Percentiles rank a stretch among this genome's conserved stretches.
These are phyloP conservation scores for Aspergillus novoparasiticus DNA, from an alignment of 2,329 filamentous ascomycete genomes.

Conservation along the genomic window DNA sequence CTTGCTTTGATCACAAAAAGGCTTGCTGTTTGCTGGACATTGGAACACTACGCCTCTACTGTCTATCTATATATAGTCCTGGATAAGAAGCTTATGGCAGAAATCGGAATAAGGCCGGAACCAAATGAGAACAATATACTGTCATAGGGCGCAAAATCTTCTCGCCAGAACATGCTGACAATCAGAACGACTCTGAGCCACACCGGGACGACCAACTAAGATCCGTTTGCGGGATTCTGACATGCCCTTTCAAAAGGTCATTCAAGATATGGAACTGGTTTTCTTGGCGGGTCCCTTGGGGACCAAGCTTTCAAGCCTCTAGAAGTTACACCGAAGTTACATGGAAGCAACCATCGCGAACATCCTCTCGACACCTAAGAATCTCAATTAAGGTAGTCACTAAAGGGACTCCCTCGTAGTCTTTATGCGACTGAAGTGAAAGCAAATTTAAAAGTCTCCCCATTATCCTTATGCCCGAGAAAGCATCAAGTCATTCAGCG, in stretches of 20 bases:
- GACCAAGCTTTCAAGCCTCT: neutral
- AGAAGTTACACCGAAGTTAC: constrained; percentile 14
- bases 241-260: neutral
- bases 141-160: constrained; percentile 2
- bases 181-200: neutral
- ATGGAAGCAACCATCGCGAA: neutral
- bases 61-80: neutral
- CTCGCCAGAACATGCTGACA: neutral
- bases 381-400: neutral
- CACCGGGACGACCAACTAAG: neutral
- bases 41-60: neutral
- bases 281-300: neutral
- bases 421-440: constrained; percentile 25
- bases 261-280: neutral
- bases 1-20: neutral
- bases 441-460: constrained; percentile 27
- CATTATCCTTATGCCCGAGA: constrained; percentile 28
- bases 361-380: neutral
- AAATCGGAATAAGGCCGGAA: constrained; percentile 19
- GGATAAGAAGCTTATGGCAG: constrained; percentile 16
- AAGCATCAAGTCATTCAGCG: neutral
- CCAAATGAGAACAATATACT: constrained; percentile 1
- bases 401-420: too few species aligned
- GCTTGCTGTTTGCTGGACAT: neutral
- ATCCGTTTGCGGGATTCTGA: neutral